Percentiles rank a stretch among this genome's conserved stretches.
These are phyloP conservation scores for Penstemon eatonii DNA, from an alignment of 257 asterid species.

Conservation along the genomic window DNA sequence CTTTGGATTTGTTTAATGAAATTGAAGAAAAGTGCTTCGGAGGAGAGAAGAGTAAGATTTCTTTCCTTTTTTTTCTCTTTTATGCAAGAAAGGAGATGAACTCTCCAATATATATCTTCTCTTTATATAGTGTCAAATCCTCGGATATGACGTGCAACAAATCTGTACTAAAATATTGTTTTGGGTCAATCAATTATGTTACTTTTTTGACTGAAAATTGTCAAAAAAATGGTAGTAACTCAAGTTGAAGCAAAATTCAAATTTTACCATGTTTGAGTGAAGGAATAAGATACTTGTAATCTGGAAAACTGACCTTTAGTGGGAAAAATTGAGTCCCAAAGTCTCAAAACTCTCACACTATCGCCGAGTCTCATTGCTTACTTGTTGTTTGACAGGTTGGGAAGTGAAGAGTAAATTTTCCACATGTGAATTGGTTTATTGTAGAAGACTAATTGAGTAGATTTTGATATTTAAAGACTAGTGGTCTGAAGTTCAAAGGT, in stretches of 20 bases:
- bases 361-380: slow-evolving; percentile 51
- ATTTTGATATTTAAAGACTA: slow-evolving; percentile 26
- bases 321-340: slow-evolving; percentile 7
- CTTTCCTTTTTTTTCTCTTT: too few relatives aligned
- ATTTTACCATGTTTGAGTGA: not conserved
- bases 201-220: not conserved
- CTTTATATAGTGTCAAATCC: too few relatives aligned
- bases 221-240: not conserved
- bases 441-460: not conserved
- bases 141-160: too few relatives aligned
- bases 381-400: slow-evolving; percentile 12
- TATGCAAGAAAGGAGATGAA: too few relatives aligned
- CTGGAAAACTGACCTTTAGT: slow-evolving; percentile 25
- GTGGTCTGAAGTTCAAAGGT: slow-evolving; percentile 23
- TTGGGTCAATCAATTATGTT: not conserved
- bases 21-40: not conserved
- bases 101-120: too few relatives aligned
- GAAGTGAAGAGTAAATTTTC: not conserved
- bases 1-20: not conserved
- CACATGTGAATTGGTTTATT: slow-evolving; percentile 7
- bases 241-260: slow-evolving; percentile 15
- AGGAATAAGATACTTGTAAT: slow-evolving; percentile 6
- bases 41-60: not conserved
- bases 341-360: slow-evolving; percentile 17
- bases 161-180: not conserved